Base-by-base conservation (phyloP, 192 early-diverging fungal genomes). In the Phycomyces blakesleeanus region DNA sequence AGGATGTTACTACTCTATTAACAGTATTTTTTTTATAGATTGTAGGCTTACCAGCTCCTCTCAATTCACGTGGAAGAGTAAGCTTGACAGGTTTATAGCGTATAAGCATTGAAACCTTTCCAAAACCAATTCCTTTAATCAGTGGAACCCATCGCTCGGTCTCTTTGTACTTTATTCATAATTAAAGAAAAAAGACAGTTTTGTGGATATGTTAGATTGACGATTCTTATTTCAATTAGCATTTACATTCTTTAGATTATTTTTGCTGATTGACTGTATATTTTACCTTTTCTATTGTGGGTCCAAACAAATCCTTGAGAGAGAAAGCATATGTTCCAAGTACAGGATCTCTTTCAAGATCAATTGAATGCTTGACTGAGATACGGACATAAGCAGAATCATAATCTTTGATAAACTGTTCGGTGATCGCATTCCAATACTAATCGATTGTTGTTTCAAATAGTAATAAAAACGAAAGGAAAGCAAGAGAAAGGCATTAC, bases 61-160 rank as follows among this genome's bases (percentile, higher is more conserved):
- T 20, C 22, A 71, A 38, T 15, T 51, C 24, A 18, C 34, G 34
- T 12, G 69, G 63, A 14, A 71, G 29, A 2, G 57, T 40, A 15
- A 71, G 24, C 24, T 71, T 65, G 20, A 71, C 57, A 25, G 69
- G 69, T 29, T 71, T 71, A n/a, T 61, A 71, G 7, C 52, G 55
- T 16, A 71, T 21, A 16, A 49, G 51, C 0, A 71, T 21, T 15
- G 59, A 40, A 16, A 71, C 4, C 49, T 71, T 71, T 9, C 69
- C 69, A 27, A 65, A 65, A 1, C 63, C 69, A 50, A 71, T 71
- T 26, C 69, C 69, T 26, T 65, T 51, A 4, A 40, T 21, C 7
- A 71, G 51, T n/a, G 63, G 51, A 1, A 71, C 6, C 69, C 69
- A 71, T 12, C 63, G 38, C 16, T 64, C 49, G 20, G 51, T 22